A percentile compares a stretch with the other conserved stretches of the same genome.
phyloP scores from a whole-genome alignment of 257 asterid genomes.

The Salvia miltiorrhiza region DNA sequence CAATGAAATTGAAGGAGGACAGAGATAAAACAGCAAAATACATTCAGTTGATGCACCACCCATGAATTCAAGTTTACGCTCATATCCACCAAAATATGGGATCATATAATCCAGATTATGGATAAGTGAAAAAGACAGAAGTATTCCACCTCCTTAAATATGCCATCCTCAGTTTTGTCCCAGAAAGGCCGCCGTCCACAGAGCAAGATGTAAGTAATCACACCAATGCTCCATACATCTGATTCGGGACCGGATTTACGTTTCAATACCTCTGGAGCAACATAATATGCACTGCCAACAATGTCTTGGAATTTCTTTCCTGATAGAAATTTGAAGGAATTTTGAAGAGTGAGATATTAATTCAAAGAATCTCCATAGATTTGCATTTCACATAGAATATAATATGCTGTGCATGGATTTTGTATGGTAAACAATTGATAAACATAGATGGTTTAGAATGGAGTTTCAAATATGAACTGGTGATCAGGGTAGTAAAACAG shows the following conservation, averaged over 20 bases:
- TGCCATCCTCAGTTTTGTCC: constrained; percentile 99
- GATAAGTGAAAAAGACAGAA: neutral
- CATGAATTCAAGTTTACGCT: neutral
- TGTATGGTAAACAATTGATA: neutral
- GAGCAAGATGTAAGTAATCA: constrained; percentile 89
- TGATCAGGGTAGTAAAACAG: neutral
- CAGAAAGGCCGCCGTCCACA: constrained; percentile 98
- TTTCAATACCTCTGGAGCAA: constrained; percentile 96
- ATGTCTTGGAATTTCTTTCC: constrained; percentile 92
- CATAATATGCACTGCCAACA: constrained; percentile 99
- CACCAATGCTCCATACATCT: constrained; percentile 99
- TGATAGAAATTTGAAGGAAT: constrained; percentile 22
- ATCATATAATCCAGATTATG: neutral
- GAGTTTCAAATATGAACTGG: no score
- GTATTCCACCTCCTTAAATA: constrained; percentile 82
- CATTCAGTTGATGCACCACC: neutral
- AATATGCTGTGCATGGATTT: neutral
- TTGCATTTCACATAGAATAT: neutral
- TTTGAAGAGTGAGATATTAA: constrained; percentile 1
- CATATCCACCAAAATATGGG: neutral
- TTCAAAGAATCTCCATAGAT: neutral
- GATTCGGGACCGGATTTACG: constrained; percentile 98
- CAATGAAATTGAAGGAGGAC: neutral
- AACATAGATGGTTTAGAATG: neutral
- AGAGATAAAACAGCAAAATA: constrained; percentile 7